A percentile compares a stretch with the other conserved stretches of the same genome.
phyloP scores from a whole-genome alignment of 1,284 basidiomycete species.

The Rhodofomes roseus region DNA sequence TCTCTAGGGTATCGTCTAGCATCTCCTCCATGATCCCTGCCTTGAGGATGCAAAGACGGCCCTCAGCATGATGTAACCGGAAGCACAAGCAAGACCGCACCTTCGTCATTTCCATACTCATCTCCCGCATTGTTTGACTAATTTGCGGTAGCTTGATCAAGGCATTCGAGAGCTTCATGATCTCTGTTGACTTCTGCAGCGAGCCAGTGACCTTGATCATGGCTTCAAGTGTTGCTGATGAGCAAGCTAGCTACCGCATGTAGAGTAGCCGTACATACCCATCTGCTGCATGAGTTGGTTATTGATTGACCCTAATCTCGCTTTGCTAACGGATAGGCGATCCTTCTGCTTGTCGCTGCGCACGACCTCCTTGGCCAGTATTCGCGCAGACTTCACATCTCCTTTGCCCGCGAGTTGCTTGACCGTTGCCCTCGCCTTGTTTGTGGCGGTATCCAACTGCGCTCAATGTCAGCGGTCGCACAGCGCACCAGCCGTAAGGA shows the following conservation, averaged over 20 bases:
- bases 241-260: background rate
- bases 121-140: slow-evolving; percentile 90
- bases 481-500: slow-evolving; percentile 14
- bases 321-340: slow-evolving; percentile 88
- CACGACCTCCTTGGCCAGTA: slow-evolving; percentile 93
- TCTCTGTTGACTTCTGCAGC: slow-evolving; percentile 96
- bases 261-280: slow-evolving; percentile 47
- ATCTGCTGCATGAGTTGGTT: slow-evolving; percentile 92
- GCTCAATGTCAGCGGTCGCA: slow-evolving; percentile 20
- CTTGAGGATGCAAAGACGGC: slow-evolving; percentile 35
- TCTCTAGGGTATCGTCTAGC: slow-evolving; percentile 82
- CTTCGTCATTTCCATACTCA: slow-evolving; percentile 99
- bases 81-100: slow-evolving; percentile 34
- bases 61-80: background rate
- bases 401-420: slow-evolving; percentile 92
- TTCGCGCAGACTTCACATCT: slow-evolving; percentile 89
- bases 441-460: slow-evolving; percentile 81
- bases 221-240: slow-evolving; percentile 49
- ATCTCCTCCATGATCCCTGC: slow-evolving; percentile 94
- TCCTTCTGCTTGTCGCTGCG: slow-evolving; percentile 94
- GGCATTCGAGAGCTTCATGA: slow-evolving; percentile 96
- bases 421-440: slow-evolving; percentile 79
- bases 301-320: slow-evolving; percentile 87
- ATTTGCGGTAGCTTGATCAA: slow-evolving; percentile 93
- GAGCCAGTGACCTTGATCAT: slow-evolving; percentile 97